phyloP scores from a whole-genome alignment of 2,329 filamentous ascomycete genomes.

The Lomentospora prolificans region DNA sequence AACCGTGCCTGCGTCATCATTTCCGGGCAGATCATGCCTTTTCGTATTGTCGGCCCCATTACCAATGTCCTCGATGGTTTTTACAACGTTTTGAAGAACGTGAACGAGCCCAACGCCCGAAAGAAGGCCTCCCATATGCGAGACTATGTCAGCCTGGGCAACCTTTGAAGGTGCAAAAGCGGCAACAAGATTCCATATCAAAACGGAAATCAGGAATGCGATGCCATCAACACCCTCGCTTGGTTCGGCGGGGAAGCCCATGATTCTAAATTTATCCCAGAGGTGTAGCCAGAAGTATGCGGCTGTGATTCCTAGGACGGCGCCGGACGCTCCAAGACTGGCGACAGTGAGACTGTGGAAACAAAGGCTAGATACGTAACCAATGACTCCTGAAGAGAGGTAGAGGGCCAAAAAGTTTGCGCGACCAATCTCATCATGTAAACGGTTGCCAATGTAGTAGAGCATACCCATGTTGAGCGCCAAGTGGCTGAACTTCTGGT shows the following conservation, averaged over 20 bases:
- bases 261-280: conserved; percentile 45
- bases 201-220: conserved; percentile 39
- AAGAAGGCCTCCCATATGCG: conserved; percentile 42
- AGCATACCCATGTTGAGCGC: conserved; percentile 55
- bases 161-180: conserved; percentile 31
- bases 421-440: conserved; percentile 63
- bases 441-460: conserved; percentile 53
- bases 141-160: conserved; percentile 39
- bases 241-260: conserved; percentile 46
- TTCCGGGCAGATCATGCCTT: background rate
- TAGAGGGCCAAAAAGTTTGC: conserved; percentile 62
- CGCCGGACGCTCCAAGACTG: conserved; percentile 58
- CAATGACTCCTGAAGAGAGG: conserved; percentile 45
- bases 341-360: conserved; percentile 38
- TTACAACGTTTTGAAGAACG: conserved; percentile 18
- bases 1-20: background rate
- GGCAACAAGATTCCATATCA: conserved; percentile 39
- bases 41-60: conserved; percentile 1
- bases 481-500: conserved; percentile 53
- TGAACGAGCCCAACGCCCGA: conserved; percentile 33
- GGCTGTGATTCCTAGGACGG: conserved; percentile 48
- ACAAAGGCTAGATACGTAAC: conserved; percentile 48
- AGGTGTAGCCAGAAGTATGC: conserved; percentile 53
- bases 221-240: conserved; percentile 43
- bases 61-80: conserved; percentile 3